A percentile compares a stretch with the other conserved stretches of the same genome.
Conservation (phyloP, 2,329 filamentous ascomycete genomes). For the Ascosphaera apis region DNA sequence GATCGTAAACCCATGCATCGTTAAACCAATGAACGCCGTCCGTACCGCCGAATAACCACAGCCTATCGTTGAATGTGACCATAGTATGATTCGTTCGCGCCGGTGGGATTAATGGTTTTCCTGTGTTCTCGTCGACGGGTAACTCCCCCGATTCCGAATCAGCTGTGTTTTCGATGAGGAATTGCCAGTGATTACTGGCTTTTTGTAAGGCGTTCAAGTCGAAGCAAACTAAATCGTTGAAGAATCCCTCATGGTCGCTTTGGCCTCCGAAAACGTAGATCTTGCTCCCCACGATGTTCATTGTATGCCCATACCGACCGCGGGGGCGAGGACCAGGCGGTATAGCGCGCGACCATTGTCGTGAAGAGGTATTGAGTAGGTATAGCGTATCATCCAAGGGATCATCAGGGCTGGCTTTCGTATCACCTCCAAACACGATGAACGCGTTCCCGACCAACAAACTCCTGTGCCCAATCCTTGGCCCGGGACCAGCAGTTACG, state of each 20-base stretch:
- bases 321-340: slow-evolving; percentile 68
- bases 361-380: slow-evolving; percentile 94
- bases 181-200: slow-evolving; percentile 80
- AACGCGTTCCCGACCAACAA: slow-evolving; percentile 93
- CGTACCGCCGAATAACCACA: slow-evolving; percentile 93
- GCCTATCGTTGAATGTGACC: slow-evolving; percentile 74
- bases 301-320: slow-evolving; percentile 81
- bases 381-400: slow-evolving; percentile 87
- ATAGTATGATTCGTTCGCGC: slow-evolving; percentile 88
- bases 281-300: slow-evolving; percentile 92
- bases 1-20: slow-evolving; percentile 93
- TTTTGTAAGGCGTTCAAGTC: slow-evolving; percentile 88
- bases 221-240: slow-evolving; percentile 90
- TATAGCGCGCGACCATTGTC: slow-evolving; percentile 89
- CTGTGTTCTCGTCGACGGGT: slow-evolving; percentile 19
- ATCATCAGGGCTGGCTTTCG: slow-evolving; percentile 85
- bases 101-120: slow-evolving; percentile 40
- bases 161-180: slow-evolving; percentile 57
- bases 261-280: slow-evolving; percentile 96
- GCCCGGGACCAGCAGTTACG: slow-evolving; percentile 80
- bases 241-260: slow-evolving; percentile 75
- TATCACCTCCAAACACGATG: slow-evolving; percentile 96
- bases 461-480: slow-evolving; percentile 82
- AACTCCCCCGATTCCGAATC: slow-evolving; percentile 27
- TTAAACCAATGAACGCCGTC: slow-evolving; percentile 97